Conservation (phyloP, 1,284 basidiomycete genomes). For the Microbotryum violaceum region DNA sequence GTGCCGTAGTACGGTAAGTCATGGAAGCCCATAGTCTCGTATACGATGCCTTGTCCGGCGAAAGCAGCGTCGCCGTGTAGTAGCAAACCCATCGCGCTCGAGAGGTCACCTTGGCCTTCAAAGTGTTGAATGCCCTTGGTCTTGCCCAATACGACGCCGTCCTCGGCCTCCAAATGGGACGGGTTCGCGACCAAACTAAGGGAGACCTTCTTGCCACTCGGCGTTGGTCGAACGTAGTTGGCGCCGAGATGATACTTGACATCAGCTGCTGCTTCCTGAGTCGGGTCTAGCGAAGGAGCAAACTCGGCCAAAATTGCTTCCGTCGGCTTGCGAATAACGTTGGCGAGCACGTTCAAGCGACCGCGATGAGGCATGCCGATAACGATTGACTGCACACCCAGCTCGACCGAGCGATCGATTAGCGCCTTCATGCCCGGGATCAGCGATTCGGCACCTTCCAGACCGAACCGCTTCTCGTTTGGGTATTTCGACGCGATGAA, state of each 20-base stretch:
- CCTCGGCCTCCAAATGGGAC: constrained; percentile 93
- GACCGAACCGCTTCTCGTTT: constrained; percentile 98
- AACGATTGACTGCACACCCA: constrained; percentile 90
- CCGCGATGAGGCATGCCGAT: constrained; percentile 99
- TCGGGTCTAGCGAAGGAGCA: constrained; percentile 59
- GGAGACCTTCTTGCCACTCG: constrained; percentile 94
- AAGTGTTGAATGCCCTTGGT: constrained; percentile 94
- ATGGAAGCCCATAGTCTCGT: constrained; percentile 99
- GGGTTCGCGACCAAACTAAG: constrained; percentile 98
- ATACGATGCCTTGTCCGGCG: constrained; percentile 96
- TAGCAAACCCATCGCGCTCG: constrained; percentile 84
- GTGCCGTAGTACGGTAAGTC: constrained; percentile 92
- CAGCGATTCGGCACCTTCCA: constrained; percentile 95
- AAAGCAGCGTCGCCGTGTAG: constrained; percentile 99
- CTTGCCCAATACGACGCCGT: constrained; percentile 96
- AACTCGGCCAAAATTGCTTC: constrained; percentile 99
- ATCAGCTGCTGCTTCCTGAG: constrained; percentile 82
- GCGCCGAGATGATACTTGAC: constrained; percentile 99
- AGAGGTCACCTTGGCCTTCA: constrained; percentile 66
- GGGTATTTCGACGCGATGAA: constrained; percentile 98
- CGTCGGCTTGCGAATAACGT: constrained; percentile 96
- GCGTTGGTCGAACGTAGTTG: constrained; percentile 97
- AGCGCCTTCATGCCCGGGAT: constrained; percentile 99
- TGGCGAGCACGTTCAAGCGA: constrained; percentile 92
- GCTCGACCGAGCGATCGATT: constrained; percentile 94